Conservation (phyloP, 495 filamentous ascomycete species). For the Tuber brumale region DNA sequence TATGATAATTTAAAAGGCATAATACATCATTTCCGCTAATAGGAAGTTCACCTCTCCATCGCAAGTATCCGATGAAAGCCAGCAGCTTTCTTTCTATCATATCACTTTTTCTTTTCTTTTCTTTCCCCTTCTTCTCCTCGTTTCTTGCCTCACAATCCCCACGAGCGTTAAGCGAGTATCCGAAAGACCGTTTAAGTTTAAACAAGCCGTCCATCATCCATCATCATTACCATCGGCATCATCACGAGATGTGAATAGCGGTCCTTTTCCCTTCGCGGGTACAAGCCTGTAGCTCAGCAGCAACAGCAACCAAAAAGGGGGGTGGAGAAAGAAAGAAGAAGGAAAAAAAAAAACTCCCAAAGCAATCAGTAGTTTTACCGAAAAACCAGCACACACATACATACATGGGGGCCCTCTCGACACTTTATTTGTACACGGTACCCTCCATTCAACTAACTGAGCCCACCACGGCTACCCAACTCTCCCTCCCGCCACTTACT, state of each 20-base stretch:
- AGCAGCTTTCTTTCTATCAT: not conserved
- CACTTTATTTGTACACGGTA: not conserved
- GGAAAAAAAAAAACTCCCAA: not conserved
- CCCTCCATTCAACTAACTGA: not conserved
- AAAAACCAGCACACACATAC: not conserved
- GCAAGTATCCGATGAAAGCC: not conserved
- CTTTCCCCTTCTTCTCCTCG: not conserved
- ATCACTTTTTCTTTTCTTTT: not conserved
- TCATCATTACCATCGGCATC: not conserved
- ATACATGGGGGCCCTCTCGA: not conserved
- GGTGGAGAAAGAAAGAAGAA: no score
- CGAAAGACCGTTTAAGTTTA: not conserved
- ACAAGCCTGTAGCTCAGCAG: not conserved
- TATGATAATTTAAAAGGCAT: not conserved
- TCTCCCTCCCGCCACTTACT: not conserved
- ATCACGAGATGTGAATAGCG: not conserved
- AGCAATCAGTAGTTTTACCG: not conserved
- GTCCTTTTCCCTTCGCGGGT: not conserved
- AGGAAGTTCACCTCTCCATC: not conserved
- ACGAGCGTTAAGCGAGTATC: not conserved
- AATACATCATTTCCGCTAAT: not conserved
- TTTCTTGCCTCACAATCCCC: not conserved
- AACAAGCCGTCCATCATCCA: not conserved
- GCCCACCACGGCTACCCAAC: not conserved
- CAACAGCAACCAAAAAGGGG: not conserved